Evolutionary conservation across 331 rosid species (phyloP).

Genomic region (Prunus yedoensis): DNA sequence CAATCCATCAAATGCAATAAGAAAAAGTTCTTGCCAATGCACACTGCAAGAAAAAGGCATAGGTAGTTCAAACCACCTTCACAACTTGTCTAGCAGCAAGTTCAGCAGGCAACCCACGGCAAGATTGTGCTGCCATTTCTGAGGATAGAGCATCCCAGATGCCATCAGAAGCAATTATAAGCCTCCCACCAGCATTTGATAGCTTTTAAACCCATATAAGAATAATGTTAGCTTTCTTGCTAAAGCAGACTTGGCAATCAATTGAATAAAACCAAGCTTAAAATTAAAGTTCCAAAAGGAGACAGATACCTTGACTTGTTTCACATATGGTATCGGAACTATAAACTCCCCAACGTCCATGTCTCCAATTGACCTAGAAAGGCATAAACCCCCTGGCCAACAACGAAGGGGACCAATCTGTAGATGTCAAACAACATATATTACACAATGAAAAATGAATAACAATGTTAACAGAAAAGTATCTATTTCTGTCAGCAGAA

Average conservation of each 20-base stretch:
- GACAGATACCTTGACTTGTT: conserved; percentile 85
- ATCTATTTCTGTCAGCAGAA: conserved; percentile 3
- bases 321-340: conserved; percentile 91
- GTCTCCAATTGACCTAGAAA: conserved; percentile 95
- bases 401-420: conserved; percentile 98
- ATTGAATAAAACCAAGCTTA: neutral
- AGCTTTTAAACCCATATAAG: conserved; percentile 41
- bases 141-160: conserved; percentile 96
- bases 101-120: conserved; percentile 91
- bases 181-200: conserved; percentile 90
- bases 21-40: neutral
- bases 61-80: conserved; percentile 51
- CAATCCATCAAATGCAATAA: conserved; percentile 16
- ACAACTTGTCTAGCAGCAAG: conserved; percentile 93
- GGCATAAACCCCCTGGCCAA: conserved; percentile 99
- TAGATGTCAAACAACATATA: conserved; percentile 29
- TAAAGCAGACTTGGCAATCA: conserved; percentile 1
- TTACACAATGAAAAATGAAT: conserved; percentile 11
- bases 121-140: conserved; percentile 79
- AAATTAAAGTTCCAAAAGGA: neutral
- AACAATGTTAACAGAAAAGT: neutral
- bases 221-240: conserved; percentile 27
- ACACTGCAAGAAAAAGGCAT: conserved; percentile 15
- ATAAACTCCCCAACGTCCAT: conserved; percentile 97
- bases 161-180: conserved; percentile 93